phyloP scores from a whole-genome alignment of 768 basidiomycete species.

The Pholiota microspora region DNA sequence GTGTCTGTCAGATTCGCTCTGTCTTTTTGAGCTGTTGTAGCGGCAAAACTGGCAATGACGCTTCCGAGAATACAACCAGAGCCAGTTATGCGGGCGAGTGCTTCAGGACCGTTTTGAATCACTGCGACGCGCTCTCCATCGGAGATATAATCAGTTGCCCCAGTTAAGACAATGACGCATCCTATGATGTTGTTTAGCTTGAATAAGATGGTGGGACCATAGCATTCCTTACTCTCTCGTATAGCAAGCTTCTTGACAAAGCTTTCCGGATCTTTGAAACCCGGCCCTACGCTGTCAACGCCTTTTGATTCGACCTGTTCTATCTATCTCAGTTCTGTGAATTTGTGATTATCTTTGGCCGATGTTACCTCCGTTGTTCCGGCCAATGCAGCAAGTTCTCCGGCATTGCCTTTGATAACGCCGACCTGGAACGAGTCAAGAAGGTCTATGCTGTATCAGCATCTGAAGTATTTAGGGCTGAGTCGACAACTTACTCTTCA shows the following conservation, averaged over 20 bases:
- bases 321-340: background rate
- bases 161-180: slow-evolving; percentile 80
- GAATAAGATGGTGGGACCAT: background rate
- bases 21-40: slow-evolving; percentile 48
- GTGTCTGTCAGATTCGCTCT: slow-evolving; percentile 19
- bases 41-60: slow-evolving; percentile 77
- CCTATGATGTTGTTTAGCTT: slow-evolving; percentile 37
- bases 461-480: background rate
- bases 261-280: slow-evolving; percentile 69
- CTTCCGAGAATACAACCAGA: slow-evolving; percentile 86
- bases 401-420: slow-evolving; percentile 94
- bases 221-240: slow-evolving; percentile 65
- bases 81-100: slow-evolving; percentile 83
- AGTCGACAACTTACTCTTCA: slow-evolving; percentile 44
- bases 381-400: slow-evolving; percentile 78
- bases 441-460: slow-evolving; percentile 45
- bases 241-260: slow-evolving; percentile 71
- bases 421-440: slow-evolving; percentile 79
- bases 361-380: slow-evolving; percentile 67
- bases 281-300: slow-evolving; percentile 80
- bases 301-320: slow-evolving; percentile 70
- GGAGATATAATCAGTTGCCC: slow-evolving; percentile 78
- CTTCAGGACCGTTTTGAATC: slow-evolving; percentile 68
- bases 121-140: slow-evolving; percentile 73
- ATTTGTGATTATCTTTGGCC: background rate